Percentiles rank a stretch among this genome's conserved stretches.
Conservation (phyloP, 1,139 yeast species). For the Debaryomyces psychrophilus region DNA sequence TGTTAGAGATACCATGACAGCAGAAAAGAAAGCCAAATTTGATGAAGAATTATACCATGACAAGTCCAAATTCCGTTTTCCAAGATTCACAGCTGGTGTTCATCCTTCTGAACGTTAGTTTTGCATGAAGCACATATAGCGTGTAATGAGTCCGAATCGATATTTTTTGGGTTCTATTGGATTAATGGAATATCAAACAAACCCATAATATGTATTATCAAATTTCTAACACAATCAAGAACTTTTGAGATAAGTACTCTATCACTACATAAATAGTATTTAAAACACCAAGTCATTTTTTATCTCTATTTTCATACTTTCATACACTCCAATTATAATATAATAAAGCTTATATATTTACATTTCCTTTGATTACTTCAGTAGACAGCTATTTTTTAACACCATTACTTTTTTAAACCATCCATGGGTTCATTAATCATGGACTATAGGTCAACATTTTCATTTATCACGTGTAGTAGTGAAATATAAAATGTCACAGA, state of each 20-base stretch:
- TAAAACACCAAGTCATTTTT: constrained; percentile 6
- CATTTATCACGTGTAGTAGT: constrained; percentile 1
- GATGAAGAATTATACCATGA: constrained; percentile 50
- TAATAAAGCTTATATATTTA: neutral
- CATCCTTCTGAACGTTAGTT: constrained; percentile 38
- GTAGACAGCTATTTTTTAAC: neutral
- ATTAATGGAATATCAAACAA: neutral
- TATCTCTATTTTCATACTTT: constrained; percentile 2
- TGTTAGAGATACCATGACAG: constrained; percentile 48
- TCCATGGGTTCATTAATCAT: neutral
- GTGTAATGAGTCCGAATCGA: constrained; percentile 1
- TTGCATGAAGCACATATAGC: neutral
- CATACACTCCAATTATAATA: constrained; percentile 7
- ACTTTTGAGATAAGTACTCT: neutral
- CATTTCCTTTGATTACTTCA: neutral
- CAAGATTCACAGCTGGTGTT: constrained; percentile 47
- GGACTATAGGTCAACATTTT: neutral
- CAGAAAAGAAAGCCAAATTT: constrained; percentile 43
- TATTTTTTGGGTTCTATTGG: neutral
- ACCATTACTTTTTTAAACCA: neutral
- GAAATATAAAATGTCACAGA: neutral
- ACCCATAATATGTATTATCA: neutral
- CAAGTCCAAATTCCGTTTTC: constrained; percentile 50
- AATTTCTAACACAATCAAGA: neutral
- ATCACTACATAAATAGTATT: constrained; percentile 7